Evolutionary conservation across 129 eudicot genomes (phyloP).

Genomic region (Centaurea solstitialis): DNA sequence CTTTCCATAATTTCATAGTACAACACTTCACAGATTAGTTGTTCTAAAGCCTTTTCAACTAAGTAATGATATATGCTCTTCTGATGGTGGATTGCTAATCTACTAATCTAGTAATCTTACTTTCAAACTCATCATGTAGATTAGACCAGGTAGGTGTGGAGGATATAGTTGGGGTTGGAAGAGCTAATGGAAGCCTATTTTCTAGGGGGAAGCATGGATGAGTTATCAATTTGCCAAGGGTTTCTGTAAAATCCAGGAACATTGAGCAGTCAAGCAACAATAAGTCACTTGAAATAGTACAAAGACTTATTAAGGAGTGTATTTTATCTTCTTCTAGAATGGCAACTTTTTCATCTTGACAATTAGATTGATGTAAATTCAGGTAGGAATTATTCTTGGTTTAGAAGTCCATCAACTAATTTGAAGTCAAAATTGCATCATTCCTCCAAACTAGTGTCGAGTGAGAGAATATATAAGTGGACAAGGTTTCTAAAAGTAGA

Average conservation of each 20-base stretch:
- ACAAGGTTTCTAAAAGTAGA: background rate
- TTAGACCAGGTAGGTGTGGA: background rate
- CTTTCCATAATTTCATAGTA: background rate
- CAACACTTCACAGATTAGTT: background rate
- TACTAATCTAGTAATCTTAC: background rate
- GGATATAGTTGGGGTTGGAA: background rate
- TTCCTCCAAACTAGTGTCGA: background rate
- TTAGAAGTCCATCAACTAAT: background rate
- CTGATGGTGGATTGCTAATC: background rate
- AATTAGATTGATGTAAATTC: background rate
- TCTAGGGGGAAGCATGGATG: background rate
- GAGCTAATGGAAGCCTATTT: background rate
- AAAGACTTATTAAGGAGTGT: background rate
- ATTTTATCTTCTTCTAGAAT: background rate
- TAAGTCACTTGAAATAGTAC: background rate
- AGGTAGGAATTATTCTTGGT: background rate
- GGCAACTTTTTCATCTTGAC: constrained; percentile 7
- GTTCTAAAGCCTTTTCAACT: background rate
- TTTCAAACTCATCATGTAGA: background rate
- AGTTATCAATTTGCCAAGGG: background rate
- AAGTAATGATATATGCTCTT: background rate
- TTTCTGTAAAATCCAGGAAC: background rate
- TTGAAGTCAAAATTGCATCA: background rate
- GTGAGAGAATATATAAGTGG: background rate
- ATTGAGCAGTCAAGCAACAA: background rate